Base-by-base conservation (phyloP, 805 yeast genomes). In the Kodamaea restingae region DNA sequence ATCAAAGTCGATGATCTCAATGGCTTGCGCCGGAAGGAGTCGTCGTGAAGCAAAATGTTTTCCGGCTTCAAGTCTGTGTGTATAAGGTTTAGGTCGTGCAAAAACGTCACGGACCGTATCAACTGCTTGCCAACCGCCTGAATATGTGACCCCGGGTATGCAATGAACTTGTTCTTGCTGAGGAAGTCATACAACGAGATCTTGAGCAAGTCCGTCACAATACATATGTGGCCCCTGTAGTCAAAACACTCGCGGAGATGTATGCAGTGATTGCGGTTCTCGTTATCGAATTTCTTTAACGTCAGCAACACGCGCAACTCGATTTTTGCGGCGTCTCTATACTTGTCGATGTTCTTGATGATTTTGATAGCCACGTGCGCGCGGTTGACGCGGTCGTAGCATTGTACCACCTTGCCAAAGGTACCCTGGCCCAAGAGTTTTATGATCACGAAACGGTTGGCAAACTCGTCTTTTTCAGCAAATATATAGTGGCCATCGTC, bases 61-160 rank as follows among this genome's bases (percentile, higher is more conserved):
- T 93, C 99, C 1, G 99, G 99, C 63, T 93, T 93, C 49, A 93
- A 71, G 60, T 93, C 99, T 0, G 99, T 93, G 62, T 93, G 99
- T 31, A 93, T 87, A 35, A 93, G 72, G 38, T 84, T 86, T 56
- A 93, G 69, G 54, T 87, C 95, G 60, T 93, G 99, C 45, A 93
- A 67, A 54, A 84, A 91, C 1, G 93, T 84, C 28, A 91, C 95
- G 0, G 93, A 82, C 46, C 88, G 71, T 15, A 93, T 70, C 42
- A 93, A 63, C 62, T 93, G 99, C 55, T 81, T 80, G 15, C 95
- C 82, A 43, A 93, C 80, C 2, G 88, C 84, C 63, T 87, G 96
- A 27, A 91, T 82, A 50, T 93, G 99, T 4, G 85, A 76, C 0
- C 96, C 95, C 0, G 98, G 97, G 60, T 90, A 93, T n/a, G 96